Evolutionary conservation across 768 basidiomycete species (phyloP).

Genomic region (Agrocybe chaxingu): DNA sequence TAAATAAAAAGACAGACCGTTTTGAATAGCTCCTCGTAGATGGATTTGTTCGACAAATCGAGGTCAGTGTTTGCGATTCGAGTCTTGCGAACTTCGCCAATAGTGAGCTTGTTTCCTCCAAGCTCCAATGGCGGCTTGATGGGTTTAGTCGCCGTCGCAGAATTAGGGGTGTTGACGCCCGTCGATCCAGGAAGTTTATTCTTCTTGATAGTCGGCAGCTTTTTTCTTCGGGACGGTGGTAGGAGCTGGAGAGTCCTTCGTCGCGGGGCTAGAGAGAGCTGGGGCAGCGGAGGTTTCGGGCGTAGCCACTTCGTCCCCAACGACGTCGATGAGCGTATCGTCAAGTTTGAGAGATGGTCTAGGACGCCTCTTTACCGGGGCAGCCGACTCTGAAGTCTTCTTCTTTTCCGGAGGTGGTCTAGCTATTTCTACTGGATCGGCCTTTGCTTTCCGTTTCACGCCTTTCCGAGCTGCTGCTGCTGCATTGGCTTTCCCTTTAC

Average conservation of each 20-base stretch:
- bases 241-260: conserved; percentile 27
- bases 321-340: conserved; percentile 29
- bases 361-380: conserved; percentile 23
- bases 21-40: conserved; percentile 60
- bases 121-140: conserved; percentile 24
- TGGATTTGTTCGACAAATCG: conserved; percentile 55
- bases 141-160: conserved; percentile 12
- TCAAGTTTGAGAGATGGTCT: conserved; percentile 25
- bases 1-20: conserved; percentile 27
- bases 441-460: conserved; percentile 21
- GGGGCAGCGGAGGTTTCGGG: conserved; percentile 16
- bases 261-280: conserved; percentile 21
- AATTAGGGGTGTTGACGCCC: conserved; percentile 32
- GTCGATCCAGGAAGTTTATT: conserved; percentile 64
- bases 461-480: conserved; percentile 8
- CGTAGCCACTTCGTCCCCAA: conserved; percentile 23
- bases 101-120: conserved; percentile 11
- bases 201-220: conserved; percentile 47
- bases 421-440: conserved; percentile 9
- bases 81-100: conserved; percentile 19
- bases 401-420: conserved; percentile 7
- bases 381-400: conserved; percentile 4
- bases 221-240: conserved; percentile 20
- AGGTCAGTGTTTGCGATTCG: conserved; percentile 51
- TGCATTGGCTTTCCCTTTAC: conserved; percentile 23